These are phyloP conservation scores for Dendrobium catenatum DNA, from an alignment of 106 monocot genomes.

Conservation along the genomic window DNA sequence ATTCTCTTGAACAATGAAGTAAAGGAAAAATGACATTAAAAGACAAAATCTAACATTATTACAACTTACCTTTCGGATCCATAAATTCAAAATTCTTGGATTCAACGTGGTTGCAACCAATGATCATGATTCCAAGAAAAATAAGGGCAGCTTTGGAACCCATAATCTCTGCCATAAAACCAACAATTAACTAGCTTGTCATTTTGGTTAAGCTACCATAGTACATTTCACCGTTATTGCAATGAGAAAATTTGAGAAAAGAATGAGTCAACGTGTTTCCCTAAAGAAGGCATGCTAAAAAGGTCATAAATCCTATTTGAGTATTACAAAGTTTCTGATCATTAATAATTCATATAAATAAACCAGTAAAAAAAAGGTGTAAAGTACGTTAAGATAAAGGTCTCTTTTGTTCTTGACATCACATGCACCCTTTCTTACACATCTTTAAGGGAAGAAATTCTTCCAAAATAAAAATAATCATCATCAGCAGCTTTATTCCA, in stretches of 20 bases:
- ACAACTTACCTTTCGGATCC: neutral
- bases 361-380: neutral
- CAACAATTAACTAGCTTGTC: neutral
- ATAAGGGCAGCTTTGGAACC: neutral
- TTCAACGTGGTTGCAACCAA: neutral
- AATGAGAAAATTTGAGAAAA: neutral
- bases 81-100: neutral
- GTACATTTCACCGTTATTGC: neutral
- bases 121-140: constrained; percentile 1
- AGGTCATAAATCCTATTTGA: neutral
- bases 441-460: no score
- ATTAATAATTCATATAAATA: neutral
- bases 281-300: neutral
- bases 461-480: no score
- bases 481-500: no score
- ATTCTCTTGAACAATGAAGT: neutral
- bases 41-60: neutral
- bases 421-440: no score
- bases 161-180: neutral
- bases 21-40: neutral
- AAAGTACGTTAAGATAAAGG: no score
- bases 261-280: neutral
- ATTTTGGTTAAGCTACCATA: neutral
- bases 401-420: no score
- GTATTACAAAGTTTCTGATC: neutral